These are phyloP conservation scores for Tubosaeta brunneosetosa DNA, from an alignment of 768 basidiomycete genomes.

Conservation along the genomic window DNA sequence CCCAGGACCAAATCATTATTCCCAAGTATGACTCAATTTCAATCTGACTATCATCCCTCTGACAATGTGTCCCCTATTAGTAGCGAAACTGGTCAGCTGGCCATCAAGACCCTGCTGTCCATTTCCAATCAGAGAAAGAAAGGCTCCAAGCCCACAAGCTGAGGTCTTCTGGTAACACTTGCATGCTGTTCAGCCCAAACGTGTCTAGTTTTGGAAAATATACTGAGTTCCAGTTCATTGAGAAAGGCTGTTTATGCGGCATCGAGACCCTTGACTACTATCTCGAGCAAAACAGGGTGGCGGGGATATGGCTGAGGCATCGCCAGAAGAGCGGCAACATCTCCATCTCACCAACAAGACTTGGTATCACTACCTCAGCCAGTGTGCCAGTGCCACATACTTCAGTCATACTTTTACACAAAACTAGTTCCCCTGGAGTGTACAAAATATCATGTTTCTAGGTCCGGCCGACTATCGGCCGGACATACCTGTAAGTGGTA, in stretches of 20 bases:
- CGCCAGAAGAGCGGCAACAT: constrained; percentile 82
- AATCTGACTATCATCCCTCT: neutral
- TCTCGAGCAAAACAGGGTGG: constrained; percentile 86
- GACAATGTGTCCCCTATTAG: constrained; percentile 37
- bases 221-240: constrained; percentile 94
- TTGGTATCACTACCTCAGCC: constrained; percentile 82
- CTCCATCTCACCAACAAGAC: constrained; percentile 78
- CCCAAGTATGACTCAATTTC: constrained; percentile 55
- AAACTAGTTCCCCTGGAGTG: too few species aligned
- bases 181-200: constrained; percentile 88
- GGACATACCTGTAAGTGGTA: too few species aligned
- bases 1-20: constrained; percentile 87
- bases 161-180: constrained; percentile 87
- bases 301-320: constrained; percentile 82
- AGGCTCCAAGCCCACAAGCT: constrained; percentile 78
- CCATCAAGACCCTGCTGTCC: constrained; percentile 85
- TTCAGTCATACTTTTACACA: too few species aligned
- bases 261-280: constrained; percentile 96
- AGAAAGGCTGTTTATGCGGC: constrained; percentile 82
- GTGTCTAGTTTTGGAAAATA: constrained; percentile 98
- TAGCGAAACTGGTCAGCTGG: constrained; percentile 82
- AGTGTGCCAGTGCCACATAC: constrained; percentile 40
- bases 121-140: constrained; percentile 90
- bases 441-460: too few species aligned
- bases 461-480: too few species aligned